Base-by-base conservation (phyloP, 768 basidiomycete genomes). In the Amanita phalloides region DNA sequence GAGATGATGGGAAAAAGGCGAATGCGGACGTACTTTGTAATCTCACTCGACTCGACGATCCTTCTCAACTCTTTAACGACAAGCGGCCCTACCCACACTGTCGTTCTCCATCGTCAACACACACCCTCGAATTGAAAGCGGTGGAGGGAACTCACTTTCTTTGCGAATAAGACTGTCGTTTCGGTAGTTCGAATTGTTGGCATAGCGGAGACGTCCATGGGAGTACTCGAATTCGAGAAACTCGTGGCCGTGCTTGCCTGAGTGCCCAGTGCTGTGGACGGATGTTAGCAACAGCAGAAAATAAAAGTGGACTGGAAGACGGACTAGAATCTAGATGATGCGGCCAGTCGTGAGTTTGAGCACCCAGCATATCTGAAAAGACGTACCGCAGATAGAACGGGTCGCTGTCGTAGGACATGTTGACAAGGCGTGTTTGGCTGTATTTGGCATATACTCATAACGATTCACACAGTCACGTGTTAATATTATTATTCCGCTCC, bases 201-300 rank as follows among this genome's bases (percentile, higher is more conserved):
- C 96, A 66, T 98, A 99, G 58, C 96, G 81, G 51, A 98, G 77
- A 57, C 95, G 85, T 36, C 95, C 95, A 72, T 94, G 90, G 11
- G 90, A 87, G 71, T 97, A 97, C 67, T 98, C 95, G 61, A 98
- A 99, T 66, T 99, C 95, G 43, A 99, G 77, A 66, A 98, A 98
- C 66, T 96, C 93, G 70, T 96, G 93, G 20, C 92, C 94, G 61
- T 95, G 93, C 66, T 93, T 93, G 55, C 95, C 95, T 61, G 92
- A 94, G 68, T 99, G 95, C n/a, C 96, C 95, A 28, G 94, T 95
- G 68, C 90, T 91, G 65, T 46, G 43, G 45, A 42, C 7, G 32
- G 14, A 26, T 14, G 35, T 54, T 9, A 46, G 20, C 7, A 23
- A n/a, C 17, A 35, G 1, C 20, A 6, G 46, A 45, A 20, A 41